Evolutionary conservation across 495 filamentous ascomycete genomes (phyloP).

Genomic region (Hypoxylon crocopeplum): DNA sequence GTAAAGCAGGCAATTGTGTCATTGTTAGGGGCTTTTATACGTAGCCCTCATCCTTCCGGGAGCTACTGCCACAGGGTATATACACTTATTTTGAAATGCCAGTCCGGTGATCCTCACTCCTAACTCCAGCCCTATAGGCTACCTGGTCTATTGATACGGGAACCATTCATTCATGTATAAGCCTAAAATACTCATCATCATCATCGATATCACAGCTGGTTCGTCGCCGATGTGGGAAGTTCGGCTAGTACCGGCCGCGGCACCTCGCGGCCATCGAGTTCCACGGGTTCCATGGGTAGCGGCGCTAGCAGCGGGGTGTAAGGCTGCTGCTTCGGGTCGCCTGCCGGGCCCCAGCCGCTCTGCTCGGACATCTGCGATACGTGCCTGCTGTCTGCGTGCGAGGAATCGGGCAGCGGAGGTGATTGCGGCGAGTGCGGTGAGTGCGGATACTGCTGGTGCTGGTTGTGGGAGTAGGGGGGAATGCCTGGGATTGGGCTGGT

Average conservation of each 20-base stretch:
- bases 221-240: slow-evolving; percentile 6
- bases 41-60: too few relatives aligned
- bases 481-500: slow-evolving; percentile 13
- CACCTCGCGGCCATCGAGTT: slow-evolving; percentile 20
- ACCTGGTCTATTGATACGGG: background rate
- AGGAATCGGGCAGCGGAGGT: slow-evolving; percentile 5
- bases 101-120: slow-evolving; percentile 1
- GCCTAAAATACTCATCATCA: background rate
- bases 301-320: slow-evolving; percentile 18
- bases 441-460: slow-evolving; percentile 11
- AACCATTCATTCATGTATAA: background rate
- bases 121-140: slow-evolving; percentile 8
- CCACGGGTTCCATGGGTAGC: slow-evolving; percentile 16
- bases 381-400: slow-evolving; percentile 16
- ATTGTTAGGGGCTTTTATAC: too few relatives aligned
- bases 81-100: slow-evolving; percentile 21
- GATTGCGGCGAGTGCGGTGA: slow-evolving; percentile 2
- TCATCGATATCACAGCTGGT: background rate
- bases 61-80: too few relatives aligned
- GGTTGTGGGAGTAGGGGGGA: slow-evolving; percentile 15
- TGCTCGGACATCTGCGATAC: slow-evolving; percentile 20
- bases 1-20: too few relatives aligned
- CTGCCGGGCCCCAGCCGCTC: slow-evolving; percentile 13
- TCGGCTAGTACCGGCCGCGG: slow-evolving; percentile 20
- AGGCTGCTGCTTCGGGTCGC: slow-evolving; percentile 16